phyloP scores from a whole-genome alignment of 352 stramenopile genomes.

The Globisporangium viniferum region DNA sequence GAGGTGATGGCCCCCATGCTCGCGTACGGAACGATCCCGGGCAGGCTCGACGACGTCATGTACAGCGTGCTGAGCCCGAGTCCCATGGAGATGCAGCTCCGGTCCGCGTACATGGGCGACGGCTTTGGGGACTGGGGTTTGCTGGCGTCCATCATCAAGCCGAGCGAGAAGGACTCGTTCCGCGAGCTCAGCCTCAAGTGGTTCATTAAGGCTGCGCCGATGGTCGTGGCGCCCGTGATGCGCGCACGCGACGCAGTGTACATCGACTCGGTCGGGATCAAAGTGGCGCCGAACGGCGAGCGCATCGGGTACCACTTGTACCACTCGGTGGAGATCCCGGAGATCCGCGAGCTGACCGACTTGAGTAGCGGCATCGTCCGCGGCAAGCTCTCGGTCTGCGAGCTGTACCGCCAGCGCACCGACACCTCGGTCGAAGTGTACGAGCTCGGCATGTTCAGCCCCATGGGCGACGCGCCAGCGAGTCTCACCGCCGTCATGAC shows the following conservation, averaged over 20 bases:
- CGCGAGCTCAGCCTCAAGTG: background rate
- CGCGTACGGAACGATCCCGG: conserved; percentile 27
- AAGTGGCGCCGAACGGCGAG: background rate
- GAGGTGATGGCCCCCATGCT: conserved; percentile 14
- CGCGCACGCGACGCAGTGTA: background rate
- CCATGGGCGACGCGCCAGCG: background rate
- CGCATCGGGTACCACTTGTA: conserved; percentile 2
- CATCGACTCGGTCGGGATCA: background rate
- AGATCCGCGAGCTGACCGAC: background rate
- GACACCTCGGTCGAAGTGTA: background rate
- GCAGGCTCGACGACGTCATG: conserved; percentile 44
- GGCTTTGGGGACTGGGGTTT: background rate
- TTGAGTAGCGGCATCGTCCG: conserved; percentile 1
- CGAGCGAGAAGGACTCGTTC: background rate
- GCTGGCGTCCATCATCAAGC: background rate
- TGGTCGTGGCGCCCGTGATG: background rate
- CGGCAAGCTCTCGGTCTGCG: background rate
- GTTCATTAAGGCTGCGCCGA: background rate
- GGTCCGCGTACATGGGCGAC: background rate
- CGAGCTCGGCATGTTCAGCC: background rate
- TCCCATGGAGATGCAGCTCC: conserved; percentile 11
- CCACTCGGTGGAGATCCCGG: background rate
- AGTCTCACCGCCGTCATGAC: background rate
- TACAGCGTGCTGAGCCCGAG: conserved; percentile 35
- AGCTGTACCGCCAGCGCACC: background rate